Evolutionary conservation across 305 asterid genomes (phyloP).

Genomic region (Solanum hybrid): DNA sequence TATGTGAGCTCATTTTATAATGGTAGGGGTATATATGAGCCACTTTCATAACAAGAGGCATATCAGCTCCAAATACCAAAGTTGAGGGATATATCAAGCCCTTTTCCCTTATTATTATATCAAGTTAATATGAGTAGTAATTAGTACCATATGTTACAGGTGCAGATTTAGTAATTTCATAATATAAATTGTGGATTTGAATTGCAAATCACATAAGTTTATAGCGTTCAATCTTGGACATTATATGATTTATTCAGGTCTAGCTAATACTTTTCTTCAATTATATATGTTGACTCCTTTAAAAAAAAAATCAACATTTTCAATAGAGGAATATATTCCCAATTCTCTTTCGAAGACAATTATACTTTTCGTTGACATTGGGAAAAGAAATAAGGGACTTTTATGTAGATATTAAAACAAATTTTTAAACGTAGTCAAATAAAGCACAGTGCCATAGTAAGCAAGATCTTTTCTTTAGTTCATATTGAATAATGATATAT

Average conservation of each 20-base stretch:
- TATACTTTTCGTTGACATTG: background rate
- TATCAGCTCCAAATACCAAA: too few species aligned
- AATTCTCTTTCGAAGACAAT: background rate
- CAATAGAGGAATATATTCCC: background rate
- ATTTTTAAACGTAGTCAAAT: background rate
- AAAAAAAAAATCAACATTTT: background rate
- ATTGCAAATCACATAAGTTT: background rate
- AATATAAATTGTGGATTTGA: background rate
- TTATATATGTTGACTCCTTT: background rate
- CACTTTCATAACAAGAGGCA: too few species aligned
- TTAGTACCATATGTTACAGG: background rate
- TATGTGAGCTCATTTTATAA: too few species aligned
- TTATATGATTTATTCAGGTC: background rate
- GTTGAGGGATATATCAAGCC: too few species aligned
- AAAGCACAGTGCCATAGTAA: background rate
- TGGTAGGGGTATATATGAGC: too few species aligned
- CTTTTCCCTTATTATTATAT: background rate
- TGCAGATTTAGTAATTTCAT: background rate
- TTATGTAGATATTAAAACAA: background rate
- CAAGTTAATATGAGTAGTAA: background rate
- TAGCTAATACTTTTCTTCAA: background rate
- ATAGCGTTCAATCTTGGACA: background rate
- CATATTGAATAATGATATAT: background rate
- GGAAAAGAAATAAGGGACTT: background rate
- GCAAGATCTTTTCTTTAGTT: background rate